Evolutionary conservation across 495 filamentous ascomycete species (phyloP).

Genomic region (Penicillium roqueforti): DNA sequence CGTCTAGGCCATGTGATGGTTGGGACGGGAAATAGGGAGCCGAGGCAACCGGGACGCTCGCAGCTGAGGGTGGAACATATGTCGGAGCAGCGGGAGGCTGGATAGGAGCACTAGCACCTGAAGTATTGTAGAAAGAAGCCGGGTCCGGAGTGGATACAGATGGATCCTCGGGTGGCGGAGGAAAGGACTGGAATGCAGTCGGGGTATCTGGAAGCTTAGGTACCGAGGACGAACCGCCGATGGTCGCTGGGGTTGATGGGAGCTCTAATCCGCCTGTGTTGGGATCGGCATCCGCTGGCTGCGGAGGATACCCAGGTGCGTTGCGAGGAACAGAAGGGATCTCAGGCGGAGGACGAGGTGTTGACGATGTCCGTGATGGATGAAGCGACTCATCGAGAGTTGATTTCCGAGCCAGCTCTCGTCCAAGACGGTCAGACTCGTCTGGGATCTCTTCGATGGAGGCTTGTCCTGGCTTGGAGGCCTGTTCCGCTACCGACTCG

Average conservation of each 20-base stretch:
- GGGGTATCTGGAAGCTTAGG: constrained; percentile 42
- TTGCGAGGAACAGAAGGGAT: constrained; percentile 25
- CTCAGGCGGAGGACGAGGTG: constrained; percentile 28
- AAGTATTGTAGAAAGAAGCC: constrained; percentile 32
- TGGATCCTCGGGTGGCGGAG: constrained; percentile 34
- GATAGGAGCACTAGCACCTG: constrained; percentile 18
- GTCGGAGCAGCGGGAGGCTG: constrained; percentile 24
- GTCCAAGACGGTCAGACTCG: constrained; percentile 40
- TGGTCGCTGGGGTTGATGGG: constrained; percentile 38
- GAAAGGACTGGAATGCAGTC: constrained; percentile 45
- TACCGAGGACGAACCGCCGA: constrained; percentile 25
- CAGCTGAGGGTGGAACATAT: constrained; percentile 17
- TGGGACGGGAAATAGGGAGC: constrained; percentile 20
- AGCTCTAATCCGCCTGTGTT: constrained; percentile 28
- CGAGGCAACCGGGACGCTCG: constrained; percentile 14
- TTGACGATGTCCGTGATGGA: constrained; percentile 46
- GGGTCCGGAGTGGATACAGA: constrained; percentile 27
- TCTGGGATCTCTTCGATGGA: constrained; percentile 54
- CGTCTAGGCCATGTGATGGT: constrained; percentile 51
- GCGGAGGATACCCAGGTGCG: constrained; percentile 18
- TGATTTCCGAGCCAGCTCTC: constrained; percentile 35
- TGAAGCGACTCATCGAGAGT: constrained; percentile 47
- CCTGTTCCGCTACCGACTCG: constrained; percentile 30
- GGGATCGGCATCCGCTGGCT: constrained; percentile 18
- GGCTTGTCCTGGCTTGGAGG: constrained; percentile 46